A percentile compares a stretch with the other conserved stretches of the same genome.
Conservation (phyloP, 306 rosid species). For the Prunus dulcis region DNA sequence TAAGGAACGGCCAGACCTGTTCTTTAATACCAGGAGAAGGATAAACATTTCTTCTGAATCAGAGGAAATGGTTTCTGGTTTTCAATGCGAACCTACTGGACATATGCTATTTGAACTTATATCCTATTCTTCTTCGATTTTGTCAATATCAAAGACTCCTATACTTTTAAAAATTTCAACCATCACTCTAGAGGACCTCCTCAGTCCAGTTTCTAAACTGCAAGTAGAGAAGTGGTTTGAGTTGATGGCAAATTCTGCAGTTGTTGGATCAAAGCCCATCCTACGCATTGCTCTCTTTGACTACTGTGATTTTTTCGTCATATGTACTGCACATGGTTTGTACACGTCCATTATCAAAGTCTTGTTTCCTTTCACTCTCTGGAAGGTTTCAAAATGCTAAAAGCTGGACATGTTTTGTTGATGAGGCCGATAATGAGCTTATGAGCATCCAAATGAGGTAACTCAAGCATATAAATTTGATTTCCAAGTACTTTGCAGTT, state of each 20-base stretch:
- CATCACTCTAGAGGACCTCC: slow-evolving; percentile 24
- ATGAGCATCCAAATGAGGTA: slow-evolving; percentile 34
- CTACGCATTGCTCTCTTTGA: slow-evolving; percentile 31
- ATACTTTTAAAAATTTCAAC: slow-evolving; percentile 33
- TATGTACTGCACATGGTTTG: slow-evolving; percentile 18
- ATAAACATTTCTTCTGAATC: slow-evolving; percentile 26
- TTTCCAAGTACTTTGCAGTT: too few relatives aligned
- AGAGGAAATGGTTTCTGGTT: slow-evolving; percentile 30
- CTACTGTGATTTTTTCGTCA: slow-evolving; percentile 37
- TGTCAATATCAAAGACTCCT: slow-evolving; percentile 9
- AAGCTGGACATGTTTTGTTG: slow-evolving; percentile 22
- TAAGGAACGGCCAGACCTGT: slow-evolving; percentile 28
- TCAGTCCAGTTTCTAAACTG: slow-evolving; percentile 18
- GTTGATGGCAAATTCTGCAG: slow-evolving; percentile 14
- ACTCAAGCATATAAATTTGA: neutral
- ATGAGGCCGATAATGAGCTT: slow-evolving; percentile 27
- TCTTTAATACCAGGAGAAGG: slow-evolving; percentile 24
- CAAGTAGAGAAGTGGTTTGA: slow-evolving; percentile 40
- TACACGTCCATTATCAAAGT: neutral
- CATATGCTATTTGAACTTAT: slow-evolving; percentile 36
- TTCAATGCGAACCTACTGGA: slow-evolving; percentile 40
- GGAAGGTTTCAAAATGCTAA: neutral
- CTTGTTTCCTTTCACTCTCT: neutral
- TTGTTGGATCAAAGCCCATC: slow-evolving; percentile 17
- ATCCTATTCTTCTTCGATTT: slow-evolving; percentile 4